A percentile compares a stretch with the other conserved stretches of the same genome.
Conservation (phyloP, 2,329 filamentous ascomycete species). For the Pestalotiopsis sp. region DNA sequence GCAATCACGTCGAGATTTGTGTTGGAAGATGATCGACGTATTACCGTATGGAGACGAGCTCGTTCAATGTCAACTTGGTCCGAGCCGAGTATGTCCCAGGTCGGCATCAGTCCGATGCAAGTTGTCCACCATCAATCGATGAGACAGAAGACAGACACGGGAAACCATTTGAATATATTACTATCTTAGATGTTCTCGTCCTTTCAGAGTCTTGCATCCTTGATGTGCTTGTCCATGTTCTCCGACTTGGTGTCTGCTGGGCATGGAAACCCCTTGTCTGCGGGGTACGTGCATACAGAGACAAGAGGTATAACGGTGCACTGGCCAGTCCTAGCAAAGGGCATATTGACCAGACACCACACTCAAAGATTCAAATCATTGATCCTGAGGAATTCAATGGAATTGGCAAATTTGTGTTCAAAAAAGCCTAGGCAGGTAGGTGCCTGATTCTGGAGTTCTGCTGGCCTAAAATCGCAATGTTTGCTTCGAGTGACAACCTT, state of each 20-base stretch:
- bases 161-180: not conserved
- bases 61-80: not conserved
- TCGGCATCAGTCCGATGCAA: not conserved
- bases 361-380: no score
- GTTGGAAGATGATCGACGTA: not conserved
- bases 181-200: not conserved
- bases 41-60: not conserved
- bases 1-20: not conserved
- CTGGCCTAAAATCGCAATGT: no score
- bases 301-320: no score
- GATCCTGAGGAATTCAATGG: no score
- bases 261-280: no score
- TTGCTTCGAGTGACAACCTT: no score
- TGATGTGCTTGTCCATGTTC: not conserved
- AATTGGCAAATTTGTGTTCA: no score
- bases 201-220: not conserved
- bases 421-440: no score
- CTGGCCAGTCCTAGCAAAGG: no score
- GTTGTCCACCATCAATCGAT: not conserved
- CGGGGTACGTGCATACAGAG: no score
- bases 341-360: no score
- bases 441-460: no score
- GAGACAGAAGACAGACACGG: not conserved
- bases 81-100: not conserved
- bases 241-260: not conserved